These are phyloP conservation scores for Ceratopteris richardii DNA, from an alignment of 75 land plant species.

Conservation along the genomic window DNA sequence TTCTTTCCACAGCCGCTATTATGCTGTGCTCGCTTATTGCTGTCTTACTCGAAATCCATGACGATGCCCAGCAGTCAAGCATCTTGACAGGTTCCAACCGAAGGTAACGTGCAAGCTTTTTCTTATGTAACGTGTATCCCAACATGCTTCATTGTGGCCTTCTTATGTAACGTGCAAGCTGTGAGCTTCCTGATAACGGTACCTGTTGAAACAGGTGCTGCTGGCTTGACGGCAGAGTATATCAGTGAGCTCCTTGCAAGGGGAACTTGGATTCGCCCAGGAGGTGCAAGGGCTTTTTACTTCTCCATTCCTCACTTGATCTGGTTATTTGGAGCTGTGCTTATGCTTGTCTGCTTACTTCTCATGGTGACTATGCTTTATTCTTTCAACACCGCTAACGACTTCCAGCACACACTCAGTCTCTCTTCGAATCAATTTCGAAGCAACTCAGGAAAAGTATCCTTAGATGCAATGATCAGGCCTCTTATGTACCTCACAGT, in stretches of 20 bases:
- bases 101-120: neutral
- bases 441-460: too few species aligned
- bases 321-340: conserved; percentile 83
- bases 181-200: conserved; percentile 33
- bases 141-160: conserved; percentile 20
- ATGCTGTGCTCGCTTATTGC: conserved; percentile 18
- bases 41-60: conserved; percentile 8
- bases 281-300: conserved; percentile 72
- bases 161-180: conserved; percentile 28
- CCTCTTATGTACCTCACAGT: too few species aligned
- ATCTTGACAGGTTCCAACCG: neutral
- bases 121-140: conserved; percentile 14
- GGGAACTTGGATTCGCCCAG: conserved; percentile 63
- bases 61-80: neutral
- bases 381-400: conserved; percentile 66
- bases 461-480: too few species aligned
- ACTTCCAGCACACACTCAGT: too few species aligned
- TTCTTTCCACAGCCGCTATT: conserved; percentile 33
- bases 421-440: too few species aligned
- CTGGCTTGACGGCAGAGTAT: conserved; percentile 18
- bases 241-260: conserved; percentile 49
- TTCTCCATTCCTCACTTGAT: conserved; percentile 67
- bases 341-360: conserved; percentile 45
- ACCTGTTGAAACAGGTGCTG: conserved; percentile 19
- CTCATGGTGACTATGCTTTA: conserved; percentile 35